These are phyloP conservation scores for Candida lessepsii DNA, from an alignment of 805 yeast genomes.

Conservation along the genomic window DNA sequence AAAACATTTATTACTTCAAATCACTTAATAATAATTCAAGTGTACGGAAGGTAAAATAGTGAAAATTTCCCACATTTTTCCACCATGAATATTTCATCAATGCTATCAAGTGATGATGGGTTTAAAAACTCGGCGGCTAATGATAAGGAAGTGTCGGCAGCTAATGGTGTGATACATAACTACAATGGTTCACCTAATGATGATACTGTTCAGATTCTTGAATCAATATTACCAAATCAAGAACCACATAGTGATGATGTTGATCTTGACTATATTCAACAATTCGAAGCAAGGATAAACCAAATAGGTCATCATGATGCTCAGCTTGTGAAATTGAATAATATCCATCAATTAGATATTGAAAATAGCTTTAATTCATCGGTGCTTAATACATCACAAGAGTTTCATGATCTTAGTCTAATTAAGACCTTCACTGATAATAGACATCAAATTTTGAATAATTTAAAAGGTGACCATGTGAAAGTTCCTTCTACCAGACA, in stretches of 20 bases:
- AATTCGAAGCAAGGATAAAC: slow-evolving; percentile 16
- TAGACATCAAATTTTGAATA: slow-evolving; percentile 4
- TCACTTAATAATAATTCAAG: too few species aligned
- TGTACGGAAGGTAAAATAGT: too few species aligned
- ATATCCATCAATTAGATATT: slow-evolving; percentile 5
- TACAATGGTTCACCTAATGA: background rate
- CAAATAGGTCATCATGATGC: slow-evolving; percentile 14
- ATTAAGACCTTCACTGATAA: slow-evolving; percentile 1
- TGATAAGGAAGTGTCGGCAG: background rate
- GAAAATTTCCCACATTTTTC: too few species aligned
- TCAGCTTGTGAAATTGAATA: slow-evolving; percentile 10
- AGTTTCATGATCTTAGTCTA: slow-evolving; percentile 1
- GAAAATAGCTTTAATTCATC: background rate
- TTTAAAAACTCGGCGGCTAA: background rate
- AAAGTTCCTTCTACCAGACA: slow-evolving; percentile 7
- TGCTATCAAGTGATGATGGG: slow-evolving; percentile 28
- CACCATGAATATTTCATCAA: slow-evolving; percentile 35
- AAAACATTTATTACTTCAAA: too few species aligned
- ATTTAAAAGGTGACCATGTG: background rate
- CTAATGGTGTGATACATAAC: too few species aligned
- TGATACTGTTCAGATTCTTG: background rate
- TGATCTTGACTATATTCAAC: slow-evolving; percentile 9
- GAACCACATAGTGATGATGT: background rate
- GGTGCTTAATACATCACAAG: background rate
- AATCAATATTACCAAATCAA: slow-evolving; percentile 4